Conservation (phyloP, 2,329 filamentous ascomycete species). For the Ascochyta lentis region DNA sequence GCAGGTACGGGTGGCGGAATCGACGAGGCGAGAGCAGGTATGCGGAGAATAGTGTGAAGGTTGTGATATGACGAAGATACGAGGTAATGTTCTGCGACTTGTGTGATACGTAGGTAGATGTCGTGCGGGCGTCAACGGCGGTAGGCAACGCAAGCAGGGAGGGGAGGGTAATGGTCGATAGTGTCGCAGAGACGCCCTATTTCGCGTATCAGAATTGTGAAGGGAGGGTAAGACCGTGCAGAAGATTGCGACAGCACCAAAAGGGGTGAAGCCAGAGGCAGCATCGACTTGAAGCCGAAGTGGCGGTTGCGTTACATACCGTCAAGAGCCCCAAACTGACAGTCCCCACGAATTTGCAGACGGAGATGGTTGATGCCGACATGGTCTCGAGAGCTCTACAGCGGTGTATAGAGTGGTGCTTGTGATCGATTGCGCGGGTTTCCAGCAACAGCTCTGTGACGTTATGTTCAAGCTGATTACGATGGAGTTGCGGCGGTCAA, state of each 20-base stretch:
- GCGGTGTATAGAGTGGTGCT: neutral
- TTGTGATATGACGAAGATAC: conserved; percentile 72
- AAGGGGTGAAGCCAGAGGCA: neutral
- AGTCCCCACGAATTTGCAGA: conserved; percentile 92
- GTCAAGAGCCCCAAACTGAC: conserved; percentile 87
- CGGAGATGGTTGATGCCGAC: conserved; percentile 75
- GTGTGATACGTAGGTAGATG: conserved; percentile 65
- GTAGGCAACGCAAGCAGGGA: conserved; percentile 81
- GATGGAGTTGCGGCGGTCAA: conserved; percentile 15
- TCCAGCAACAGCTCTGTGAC: conserved; percentile 10
- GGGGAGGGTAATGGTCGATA: conserved; percentile 79
- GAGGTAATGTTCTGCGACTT: conserved; percentile 60
- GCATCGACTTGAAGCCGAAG: neutral
- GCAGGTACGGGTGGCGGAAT: conserved; percentile 83
- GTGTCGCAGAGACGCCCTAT: conserved; percentile 87
- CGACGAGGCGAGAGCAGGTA: conserved; percentile 77
- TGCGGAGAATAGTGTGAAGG: conserved; percentile 75
- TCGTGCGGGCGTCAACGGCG: conserved; percentile 70
- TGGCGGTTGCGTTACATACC: conserved; percentile 61
- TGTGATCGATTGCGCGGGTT: conserved; percentile 8
- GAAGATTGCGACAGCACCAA: neutral
- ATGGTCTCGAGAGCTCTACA: conserved; percentile 31
- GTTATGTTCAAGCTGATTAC: conserved; percentile 34
- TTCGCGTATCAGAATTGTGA: conserved; percentile 6
- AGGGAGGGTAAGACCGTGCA: no score